Base-by-base conservation (phyloP, 495 filamentous ascomycete genomes). In the Aspergillus affinis region DNA sequence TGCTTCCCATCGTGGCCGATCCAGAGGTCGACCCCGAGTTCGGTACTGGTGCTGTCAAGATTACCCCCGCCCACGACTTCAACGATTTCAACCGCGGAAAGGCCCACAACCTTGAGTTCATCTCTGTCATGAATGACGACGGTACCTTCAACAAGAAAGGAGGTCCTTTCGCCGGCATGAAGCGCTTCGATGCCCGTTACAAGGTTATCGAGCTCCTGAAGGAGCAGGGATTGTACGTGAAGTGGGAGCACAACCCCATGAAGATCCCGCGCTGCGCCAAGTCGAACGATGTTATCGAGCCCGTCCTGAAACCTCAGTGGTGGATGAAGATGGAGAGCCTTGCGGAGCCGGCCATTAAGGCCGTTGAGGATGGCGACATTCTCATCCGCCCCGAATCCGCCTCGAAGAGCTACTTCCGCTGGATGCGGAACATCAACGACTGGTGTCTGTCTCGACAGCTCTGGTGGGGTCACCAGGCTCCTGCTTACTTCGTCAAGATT, bases 381-480 rank as follows among this genome's bases (percentile, higher is more conserved):
- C 85, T 85, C 69, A 89, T 93, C 54, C 69, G 75, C 47, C 90
- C 90, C n/a, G 86, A 88, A 66, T 80, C 76, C 41, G 81, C 85
- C 2, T 84, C 89, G 74, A 89, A 86, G 76, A 85, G 74, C 63
- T 93, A 90, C 69, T 86, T 79, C 68, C 80, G 82, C 52, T 93
- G 90, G 90, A 79, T 93, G 77, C 71, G 80, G 45, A 83, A 85
- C 62, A 82, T 91, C 70, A 86, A 91, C 52, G 90, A 92, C 69
- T 92, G 90, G 90, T 93, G 90, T 76, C 74, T 93, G 41, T 90
- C 87, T 8, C 76, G 90, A 61, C 90, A 93, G 72, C 82, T 93
- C 21, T 93, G 90, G 90, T 93, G 90, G 89, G 90, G 90, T 51
- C 90, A 93, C 71, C 87, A 88, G 68, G 83, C 84, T 36, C 90